Percentiles rank a stretch among this genome's conserved stretches.
phyloP scores from a whole-genome alignment of 2,329 filamentous ascomycete genomes.

The Botryosphaeria dothidea region DNA sequence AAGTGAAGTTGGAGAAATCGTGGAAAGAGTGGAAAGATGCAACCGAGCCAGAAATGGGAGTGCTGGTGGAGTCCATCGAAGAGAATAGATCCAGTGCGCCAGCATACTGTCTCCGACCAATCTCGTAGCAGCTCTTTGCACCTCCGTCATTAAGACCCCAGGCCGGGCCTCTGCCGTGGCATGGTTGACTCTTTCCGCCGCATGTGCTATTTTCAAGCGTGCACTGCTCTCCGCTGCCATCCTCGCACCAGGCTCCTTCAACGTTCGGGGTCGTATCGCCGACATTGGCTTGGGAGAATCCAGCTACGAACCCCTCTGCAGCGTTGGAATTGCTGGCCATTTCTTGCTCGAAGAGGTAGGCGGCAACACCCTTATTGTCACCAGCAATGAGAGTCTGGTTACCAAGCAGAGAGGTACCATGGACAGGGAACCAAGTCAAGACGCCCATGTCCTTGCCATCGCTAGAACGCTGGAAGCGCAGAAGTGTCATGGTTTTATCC shows the following conservation, averaged over 20 bases:
- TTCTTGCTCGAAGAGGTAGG: constrained; percentile 77
- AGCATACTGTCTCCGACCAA: constrained; percentile 70
- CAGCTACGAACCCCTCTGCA: constrained; percentile 74
- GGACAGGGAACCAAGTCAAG: constrained; percentile 88
- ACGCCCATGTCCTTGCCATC: constrained; percentile 78
- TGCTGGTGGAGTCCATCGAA: constrained; percentile 46
- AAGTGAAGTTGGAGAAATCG: constrained; percentile 75
- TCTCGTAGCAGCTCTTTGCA: constrained; percentile 74
- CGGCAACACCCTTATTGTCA: constrained; percentile 96
- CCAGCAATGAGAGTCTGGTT: constrained; percentile 91
- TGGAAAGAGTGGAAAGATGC: constrained; percentile 84
- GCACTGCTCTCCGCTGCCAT: constrained; percentile 68
- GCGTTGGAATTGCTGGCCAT: constrained; percentile 53
- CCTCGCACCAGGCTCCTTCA: constrained; percentile 85
- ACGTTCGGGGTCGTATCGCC: constrained; percentile 91
- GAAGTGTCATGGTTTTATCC: constrained; percentile 77
- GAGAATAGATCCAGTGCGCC: constrained; percentile 63
- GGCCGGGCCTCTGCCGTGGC: constrained; percentile 72
- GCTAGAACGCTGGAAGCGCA: constrained; percentile 73
- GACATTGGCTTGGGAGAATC: constrained; percentile 89
- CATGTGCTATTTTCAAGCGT: constrained; percentile 84
- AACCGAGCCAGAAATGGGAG: constrained; percentile 65
- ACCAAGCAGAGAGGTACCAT: constrained; percentile 85
- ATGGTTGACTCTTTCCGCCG: constrained; percentile 67
- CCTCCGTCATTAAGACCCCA: constrained; percentile 65